phyloP scores from a whole-genome alignment of 2,329 filamentous ascomycete species.

The Xylariaceae sp. region DNA sequence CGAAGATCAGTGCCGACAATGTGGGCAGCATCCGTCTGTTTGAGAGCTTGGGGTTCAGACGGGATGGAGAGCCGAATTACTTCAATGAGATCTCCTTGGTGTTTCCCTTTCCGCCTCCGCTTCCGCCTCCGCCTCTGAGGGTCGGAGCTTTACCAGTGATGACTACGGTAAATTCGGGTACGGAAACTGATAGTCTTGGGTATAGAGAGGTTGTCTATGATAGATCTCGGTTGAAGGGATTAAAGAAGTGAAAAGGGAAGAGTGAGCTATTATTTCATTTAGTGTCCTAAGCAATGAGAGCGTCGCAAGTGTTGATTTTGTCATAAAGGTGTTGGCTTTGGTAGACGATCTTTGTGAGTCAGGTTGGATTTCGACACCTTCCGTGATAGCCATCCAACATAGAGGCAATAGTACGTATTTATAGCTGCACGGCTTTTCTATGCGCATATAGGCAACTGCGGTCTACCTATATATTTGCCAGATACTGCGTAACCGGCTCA shows the following conservation, averaged over 20 bases:
- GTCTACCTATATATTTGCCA: neutral
- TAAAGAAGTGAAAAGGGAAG: neutral
- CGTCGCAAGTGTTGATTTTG: too few species aligned
- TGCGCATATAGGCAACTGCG: neutral
- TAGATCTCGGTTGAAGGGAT: constrained; percentile 24
- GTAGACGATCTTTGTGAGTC: too few species aligned
- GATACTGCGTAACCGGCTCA: neutral
- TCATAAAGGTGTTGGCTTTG: too few species aligned
- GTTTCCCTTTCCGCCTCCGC: too few species aligned
- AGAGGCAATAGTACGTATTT: neutral
- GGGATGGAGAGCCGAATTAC: constrained; percentile 62
- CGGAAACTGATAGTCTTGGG: neutral
- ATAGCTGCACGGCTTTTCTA: neutral
- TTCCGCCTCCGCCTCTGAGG: too few species aligned
- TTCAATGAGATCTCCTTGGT: constrained; percentile 66
- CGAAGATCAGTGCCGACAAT: constrained; percentile 66
- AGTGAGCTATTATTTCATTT: neutral
- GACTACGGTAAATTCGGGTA: too few species aligned
- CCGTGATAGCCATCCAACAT: neutral
- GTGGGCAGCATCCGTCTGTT: constrained; percentile 59
- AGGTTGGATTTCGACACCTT: too few species aligned
- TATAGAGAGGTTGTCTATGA: constrained; percentile 28
- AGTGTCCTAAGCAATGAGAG: neutral
- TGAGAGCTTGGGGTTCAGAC: constrained; percentile 56
- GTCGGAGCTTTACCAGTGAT: too few species aligned